phyloP scores from a whole-genome alignment of 2,329 filamentous ascomycete species.

The Incumbomyces lentus region DNA sequence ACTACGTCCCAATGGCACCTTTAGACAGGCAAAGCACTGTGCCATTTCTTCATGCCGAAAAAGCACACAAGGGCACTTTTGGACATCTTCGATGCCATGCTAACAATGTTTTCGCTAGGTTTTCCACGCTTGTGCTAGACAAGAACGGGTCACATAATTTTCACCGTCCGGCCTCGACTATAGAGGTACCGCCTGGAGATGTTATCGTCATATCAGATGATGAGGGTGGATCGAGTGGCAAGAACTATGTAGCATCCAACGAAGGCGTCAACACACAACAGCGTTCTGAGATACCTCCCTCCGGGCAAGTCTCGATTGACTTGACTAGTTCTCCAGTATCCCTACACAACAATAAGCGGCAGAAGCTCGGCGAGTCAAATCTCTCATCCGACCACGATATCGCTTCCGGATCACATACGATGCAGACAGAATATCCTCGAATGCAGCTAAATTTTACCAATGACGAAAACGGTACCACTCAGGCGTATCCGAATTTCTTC shows the following conservation, averaged over 20 bases:
- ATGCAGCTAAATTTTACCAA: not conserved
- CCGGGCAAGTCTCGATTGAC: not conserved
- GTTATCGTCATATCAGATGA: slow-evolving; percentile 4
- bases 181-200: not conserved
- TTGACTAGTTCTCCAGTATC: not conserved
- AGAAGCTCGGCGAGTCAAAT: not conserved
- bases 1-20: too few relatives aligned
- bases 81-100: not conserved
- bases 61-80: not conserved
- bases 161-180: too few relatives aligned
- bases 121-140: not conserved
- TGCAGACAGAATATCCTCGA: not conserved
- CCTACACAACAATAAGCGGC: slow-evolving; percentile 1
- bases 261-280: not conserved
- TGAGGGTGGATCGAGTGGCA: not conserved
- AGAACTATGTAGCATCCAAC: not conserved
- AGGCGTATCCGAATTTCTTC: slow-evolving; percentile 6
- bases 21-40: too few relatives aligned
- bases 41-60: too few relatives aligned
- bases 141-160: not conserved
- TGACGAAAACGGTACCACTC: not conserved
- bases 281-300: not conserved
- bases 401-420: not conserved
- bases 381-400: not conserved
- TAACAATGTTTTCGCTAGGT: not conserved